Conservation (phyloP, 306 rosid species). For the Delonix regia region DNA sequence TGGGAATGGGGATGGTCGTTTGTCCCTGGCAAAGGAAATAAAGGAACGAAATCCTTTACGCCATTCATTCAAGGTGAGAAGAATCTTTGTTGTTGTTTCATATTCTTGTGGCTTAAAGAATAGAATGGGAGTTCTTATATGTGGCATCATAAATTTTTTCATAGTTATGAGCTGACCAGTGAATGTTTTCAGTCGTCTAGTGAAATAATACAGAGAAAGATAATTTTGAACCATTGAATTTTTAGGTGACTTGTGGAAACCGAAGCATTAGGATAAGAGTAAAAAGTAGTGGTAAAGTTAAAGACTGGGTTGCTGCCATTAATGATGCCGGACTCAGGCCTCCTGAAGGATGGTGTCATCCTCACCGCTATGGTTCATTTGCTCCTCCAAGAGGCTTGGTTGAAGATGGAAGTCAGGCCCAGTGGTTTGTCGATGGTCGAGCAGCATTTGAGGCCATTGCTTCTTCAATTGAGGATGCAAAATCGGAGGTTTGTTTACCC, state of each 20-base stretch:
- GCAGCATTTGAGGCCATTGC: conserved; percentile 81
- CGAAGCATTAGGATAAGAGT: conserved; percentile 64
- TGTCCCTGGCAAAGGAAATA: conserved; percentile 66
- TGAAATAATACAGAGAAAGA: background rate
- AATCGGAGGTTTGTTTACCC: conserved; percentile 60
- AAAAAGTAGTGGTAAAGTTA: conserved; percentile 58
- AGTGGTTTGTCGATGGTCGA: conserved; percentile 75
- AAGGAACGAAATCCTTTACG: conserved; percentile 71
- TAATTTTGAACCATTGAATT: conserved; percentile 18
- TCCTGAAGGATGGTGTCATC: conserved; percentile 88
- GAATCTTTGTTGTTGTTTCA: background rate
- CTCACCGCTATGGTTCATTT: conserved; percentile 75
- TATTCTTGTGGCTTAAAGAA: conserved; percentile 11
- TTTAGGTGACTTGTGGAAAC: conserved; percentile 68
- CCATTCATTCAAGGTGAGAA: conserved; percentile 63
- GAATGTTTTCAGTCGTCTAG: background rate
- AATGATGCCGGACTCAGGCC: conserved; percentile 85
- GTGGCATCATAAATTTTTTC: background rate
- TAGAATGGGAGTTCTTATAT: background rate
- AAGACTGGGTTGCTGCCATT: conserved; percentile 81
- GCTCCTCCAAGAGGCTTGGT: conserved; percentile 79
- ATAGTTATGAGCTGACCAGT: background rate
- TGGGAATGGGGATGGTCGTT: conserved; percentile 73
- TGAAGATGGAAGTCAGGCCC: conserved; percentile 75
- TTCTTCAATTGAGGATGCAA: conserved; percentile 67